Percentiles rank a stretch among this genome's conserved stretches.
Evolutionary conservation across 2,329 filamentous ascomycete species (phyloP).

Genomic region (Ceratocystis ficicola): DNA sequence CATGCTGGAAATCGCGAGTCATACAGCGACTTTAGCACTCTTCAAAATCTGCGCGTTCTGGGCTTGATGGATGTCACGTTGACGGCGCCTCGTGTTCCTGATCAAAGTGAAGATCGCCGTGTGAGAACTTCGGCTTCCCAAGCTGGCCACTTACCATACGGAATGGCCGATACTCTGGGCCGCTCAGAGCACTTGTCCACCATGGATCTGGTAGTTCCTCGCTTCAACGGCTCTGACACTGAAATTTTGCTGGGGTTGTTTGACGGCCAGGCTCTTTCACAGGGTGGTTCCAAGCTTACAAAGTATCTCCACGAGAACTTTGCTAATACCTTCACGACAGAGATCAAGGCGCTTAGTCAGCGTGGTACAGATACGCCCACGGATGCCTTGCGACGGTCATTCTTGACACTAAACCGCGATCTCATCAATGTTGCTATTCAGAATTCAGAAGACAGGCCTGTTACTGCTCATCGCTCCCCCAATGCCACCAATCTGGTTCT

Average conservation of each 20-base stretch:
- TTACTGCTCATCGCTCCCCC: slow-evolving; percentile 57
- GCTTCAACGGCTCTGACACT: slow-evolving; percentile 78
- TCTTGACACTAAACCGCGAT: slow-evolving; percentile 85
- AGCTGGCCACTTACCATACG: slow-evolving; percentile 82
- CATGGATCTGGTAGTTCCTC: slow-evolving; percentile 86
- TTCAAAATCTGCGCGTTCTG: slow-evolving; percentile 72
- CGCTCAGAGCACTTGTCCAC: slow-evolving; percentile 90
- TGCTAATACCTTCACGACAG: slow-evolving; percentile 66
- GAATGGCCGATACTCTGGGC: slow-evolving; percentile 92
- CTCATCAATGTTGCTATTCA: slow-evolving; percentile 74
- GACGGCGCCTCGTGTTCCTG: slow-evolving; percentile 85
- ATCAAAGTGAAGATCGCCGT: slow-evolving; percentile 87
- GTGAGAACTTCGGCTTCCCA: slow-evolving; percentile 93
- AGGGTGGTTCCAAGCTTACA: slow-evolving; percentile 85
- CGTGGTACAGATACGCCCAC: slow-evolving; percentile 59
- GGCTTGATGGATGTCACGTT: slow-evolving; percentile 97
- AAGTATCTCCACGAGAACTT: slow-evolving; percentile 97
- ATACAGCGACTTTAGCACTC: slow-evolving; percentile 77
- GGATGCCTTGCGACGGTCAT: slow-evolving; percentile 76
- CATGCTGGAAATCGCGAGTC: slow-evolving; percentile 1
- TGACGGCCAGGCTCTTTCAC: slow-evolving; percentile 80
- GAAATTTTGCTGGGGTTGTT: slow-evolving; percentile 92
- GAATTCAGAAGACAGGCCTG: slow-evolving; percentile 60
- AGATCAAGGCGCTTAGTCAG: slow-evolving; percentile 61
- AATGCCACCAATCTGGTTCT: slow-evolving; percentile 62